Base-by-base conservation (phyloP, 495 filamentous ascomycete genomes). In the Ascodesmis nigricans region DNA sequence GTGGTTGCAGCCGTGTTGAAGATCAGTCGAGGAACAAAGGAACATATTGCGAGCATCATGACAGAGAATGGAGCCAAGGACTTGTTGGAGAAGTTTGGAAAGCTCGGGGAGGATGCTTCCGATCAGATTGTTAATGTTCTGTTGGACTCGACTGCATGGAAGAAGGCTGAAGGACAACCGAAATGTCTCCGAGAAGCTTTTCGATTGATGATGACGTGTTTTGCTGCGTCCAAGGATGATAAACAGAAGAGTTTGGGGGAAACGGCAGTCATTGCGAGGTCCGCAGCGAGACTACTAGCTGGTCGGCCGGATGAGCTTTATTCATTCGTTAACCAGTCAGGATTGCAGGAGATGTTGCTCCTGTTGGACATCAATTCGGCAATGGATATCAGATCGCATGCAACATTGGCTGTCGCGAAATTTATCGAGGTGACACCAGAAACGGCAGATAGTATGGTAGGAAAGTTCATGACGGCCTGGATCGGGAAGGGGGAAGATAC, bases 361-460 rank as follows among this genome's bases (percentile, higher is more conserved):
- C 64, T 63, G 10, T 50, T 78, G 26, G 73, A 78, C 46, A 55
- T 64, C 40, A 61, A 66, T 2, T 52, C 68, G 18, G 57, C 70
- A 0, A 45, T 55, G 0, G 63, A 66, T 32, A 43, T 73, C 29
- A 58, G 71, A 19, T 69, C 65, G 42, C 73, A 76, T 47, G 73
- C 74, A 4, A 78, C 71, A 5, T 45, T 78, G 21, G 71, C 71
- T 9, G 65, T 63, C 0, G 66, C 71, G 0, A 77, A 72, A 49
- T 71, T 75, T 39, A 54, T 77, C 2, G 69, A 75, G 36, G 59
- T 58, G 3, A 58, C 70, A 8, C 60, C 62, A 35, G 62, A 68
- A 2, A 47, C 47, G 9, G 71, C 70, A 4, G 60, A 68, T 38
- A 58, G 59, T 31, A 57, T 64, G 39, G 60, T 78, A 29, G 56